These are phyloP conservation scores for Roridomyces roridus DNA, from an alignment of 768 basidiomycete genomes.

Conservation along the genomic window DNA sequence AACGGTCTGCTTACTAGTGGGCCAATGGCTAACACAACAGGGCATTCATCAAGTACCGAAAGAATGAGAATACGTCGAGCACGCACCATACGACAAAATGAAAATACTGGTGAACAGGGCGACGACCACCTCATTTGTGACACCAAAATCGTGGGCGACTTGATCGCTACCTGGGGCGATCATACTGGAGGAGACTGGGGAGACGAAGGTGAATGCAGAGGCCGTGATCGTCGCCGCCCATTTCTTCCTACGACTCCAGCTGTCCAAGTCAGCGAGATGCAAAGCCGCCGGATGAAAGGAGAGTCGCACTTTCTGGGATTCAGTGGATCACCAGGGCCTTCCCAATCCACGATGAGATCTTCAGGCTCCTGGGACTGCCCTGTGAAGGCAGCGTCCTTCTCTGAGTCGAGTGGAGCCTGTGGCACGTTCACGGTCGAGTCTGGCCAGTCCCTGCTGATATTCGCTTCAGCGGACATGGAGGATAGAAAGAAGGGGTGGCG, in stretches of 20 bases:
- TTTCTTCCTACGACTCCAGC: conserved; percentile 64
- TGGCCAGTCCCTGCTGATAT: no score
- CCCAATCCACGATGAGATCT: conserved; percentile 63
- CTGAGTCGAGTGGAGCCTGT: no score
- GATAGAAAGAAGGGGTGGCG: no score
- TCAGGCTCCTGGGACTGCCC: no score
- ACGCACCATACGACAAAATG: conserved; percentile 63
- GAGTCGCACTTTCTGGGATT: conserved; percentile 63
- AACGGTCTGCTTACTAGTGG: no score
- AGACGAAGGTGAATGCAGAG: conserved; percentile 72
- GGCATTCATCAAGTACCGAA: not conserved
- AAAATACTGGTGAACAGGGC: conserved; percentile 68
- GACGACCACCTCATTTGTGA: conserved; percentile 53
- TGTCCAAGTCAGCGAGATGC: conserved; percentile 23
- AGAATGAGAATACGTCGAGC: not conserved
- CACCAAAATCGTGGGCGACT: conserved; percentile 58
- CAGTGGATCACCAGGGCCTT: conserved; percentile 60
- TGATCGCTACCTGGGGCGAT: conserved; percentile 66
- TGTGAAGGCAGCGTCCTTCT: no score
- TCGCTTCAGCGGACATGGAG: no score
- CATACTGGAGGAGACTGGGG: conserved; percentile 76
- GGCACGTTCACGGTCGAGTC: no score
- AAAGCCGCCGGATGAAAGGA: not conserved
- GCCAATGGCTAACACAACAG: not conserved
- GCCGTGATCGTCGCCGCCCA: conserved; percentile 70